A percentile compares a stretch with the other conserved stretches of the same genome.
Evolutionary conservation across 108 stramenopile genomes (phyloP).

Genomic region (Pelagomonas calceolata): DNA sequence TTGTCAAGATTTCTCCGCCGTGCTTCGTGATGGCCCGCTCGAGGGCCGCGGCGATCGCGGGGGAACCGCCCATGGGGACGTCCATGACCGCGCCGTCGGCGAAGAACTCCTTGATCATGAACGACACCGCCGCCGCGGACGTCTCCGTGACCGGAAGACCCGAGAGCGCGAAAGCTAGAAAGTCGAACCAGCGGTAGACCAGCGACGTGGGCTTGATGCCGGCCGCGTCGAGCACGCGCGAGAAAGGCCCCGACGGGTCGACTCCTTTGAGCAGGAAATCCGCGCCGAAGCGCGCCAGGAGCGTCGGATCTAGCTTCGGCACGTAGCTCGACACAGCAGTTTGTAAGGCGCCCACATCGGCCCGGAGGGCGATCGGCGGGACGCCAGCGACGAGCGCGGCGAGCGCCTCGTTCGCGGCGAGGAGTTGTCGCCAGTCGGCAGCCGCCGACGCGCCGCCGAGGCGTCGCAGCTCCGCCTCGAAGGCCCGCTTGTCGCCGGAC

Average conservation of each 20-base stretch:
- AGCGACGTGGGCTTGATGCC: constrained; percentile 10
- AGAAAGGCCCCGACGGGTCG: constrained; percentile 9
- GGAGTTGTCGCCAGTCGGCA: not conserved
- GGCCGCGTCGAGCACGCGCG: constrained; percentile 2
- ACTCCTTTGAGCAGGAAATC: not conserved
- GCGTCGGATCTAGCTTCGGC: constrained; percentile 1
- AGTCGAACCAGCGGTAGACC: constrained; percentile 28
- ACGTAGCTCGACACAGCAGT: constrained; percentile 14
- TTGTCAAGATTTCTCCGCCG: constrained; percentile 19
- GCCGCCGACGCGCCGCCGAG: constrained; percentile 18
- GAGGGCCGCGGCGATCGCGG: constrained; percentile 31
- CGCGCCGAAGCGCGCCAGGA: constrained; percentile 4
- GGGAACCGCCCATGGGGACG: constrained; percentile 26
- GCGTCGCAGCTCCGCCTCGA: constrained; percentile 17
- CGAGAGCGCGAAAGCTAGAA: constrained; percentile 30
- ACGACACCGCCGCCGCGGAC: constrained; percentile 31
- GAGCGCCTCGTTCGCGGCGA: not conserved
- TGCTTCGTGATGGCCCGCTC: constrained; percentile 29
- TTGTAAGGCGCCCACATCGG: constrained; percentile 31
- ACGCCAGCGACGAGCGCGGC: constrained; percentile 19
- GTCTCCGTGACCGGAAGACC: constrained; percentile 33
- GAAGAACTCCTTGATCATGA: constrained; percentile 44
- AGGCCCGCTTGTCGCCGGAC: constrained; percentile 17
- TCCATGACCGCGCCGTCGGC: constrained; percentile 35
- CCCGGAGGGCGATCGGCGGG: constrained; percentile 62